These are phyloP conservation scores for Jaltomata sinuosa DNA, from an alignment of 257 asterid species.

Conservation along the genomic window DNA sequence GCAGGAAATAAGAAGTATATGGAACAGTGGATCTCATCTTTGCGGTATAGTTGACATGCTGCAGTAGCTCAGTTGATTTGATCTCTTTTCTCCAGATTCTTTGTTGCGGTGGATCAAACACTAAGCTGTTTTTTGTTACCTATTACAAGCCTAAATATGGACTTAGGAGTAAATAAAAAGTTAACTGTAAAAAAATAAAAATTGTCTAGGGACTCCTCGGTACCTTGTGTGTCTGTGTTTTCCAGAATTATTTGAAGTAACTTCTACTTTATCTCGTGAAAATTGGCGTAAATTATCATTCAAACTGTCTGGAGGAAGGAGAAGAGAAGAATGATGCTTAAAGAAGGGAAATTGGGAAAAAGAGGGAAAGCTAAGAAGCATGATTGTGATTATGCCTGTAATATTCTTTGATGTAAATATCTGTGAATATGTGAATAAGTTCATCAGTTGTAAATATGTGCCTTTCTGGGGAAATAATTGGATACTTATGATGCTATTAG, in stretches of 20 bases:
- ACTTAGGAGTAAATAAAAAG: not conserved
- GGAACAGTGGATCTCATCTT: slow-evolving; percentile 39
- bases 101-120: not conserved
- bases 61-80: not conserved
- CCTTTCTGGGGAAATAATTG: not conserved
- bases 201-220: not conserved
- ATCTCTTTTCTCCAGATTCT: not conserved
- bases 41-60: slow-evolving; percentile 12
- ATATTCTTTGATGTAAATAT: slow-evolving; percentile 21
- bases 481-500: not conserved
- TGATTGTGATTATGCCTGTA: not conserved
- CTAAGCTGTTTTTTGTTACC: not conserved
- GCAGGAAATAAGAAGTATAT: slow-evolving; percentile 32
- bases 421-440: not conserved
- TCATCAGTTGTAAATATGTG: not conserved
- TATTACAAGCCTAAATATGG: not conserved
- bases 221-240: not conserved
- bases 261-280: not conserved
- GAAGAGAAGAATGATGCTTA: not conserved
- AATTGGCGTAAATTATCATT: not conserved
- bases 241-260: not conserved
- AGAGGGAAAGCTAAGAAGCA: not conserved
- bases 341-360: not conserved
- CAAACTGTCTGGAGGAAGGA: not conserved
- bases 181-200: not conserved